Conservation (phyloP, 1,284 basidiomycete species). For the Schizophyllum amplum region DNA sequence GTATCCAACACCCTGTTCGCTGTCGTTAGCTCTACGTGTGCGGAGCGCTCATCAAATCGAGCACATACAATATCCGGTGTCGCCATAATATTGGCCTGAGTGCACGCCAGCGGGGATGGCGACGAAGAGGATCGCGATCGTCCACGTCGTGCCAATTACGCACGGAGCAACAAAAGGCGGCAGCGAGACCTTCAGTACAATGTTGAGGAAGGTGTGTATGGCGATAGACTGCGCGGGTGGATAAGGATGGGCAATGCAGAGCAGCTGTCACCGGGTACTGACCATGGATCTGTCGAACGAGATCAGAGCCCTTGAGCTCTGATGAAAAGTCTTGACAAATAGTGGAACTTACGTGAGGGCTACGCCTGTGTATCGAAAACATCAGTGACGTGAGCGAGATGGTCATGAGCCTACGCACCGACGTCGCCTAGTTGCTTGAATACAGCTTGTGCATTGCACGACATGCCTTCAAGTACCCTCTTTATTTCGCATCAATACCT, state of each 20-base stretch:
- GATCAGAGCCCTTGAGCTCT: background rate
- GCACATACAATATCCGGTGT: slow-evolving; percentile 31
- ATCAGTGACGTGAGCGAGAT: background rate
- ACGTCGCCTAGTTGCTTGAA: slow-evolving; percentile 44
- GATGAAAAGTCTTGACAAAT: background rate
- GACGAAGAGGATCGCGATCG: slow-evolving; percentile 28
- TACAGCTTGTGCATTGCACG: slow-evolving; percentile 39
- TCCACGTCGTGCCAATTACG: slow-evolving; percentile 29
- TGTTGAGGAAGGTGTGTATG: slow-evolving; percentile 33
- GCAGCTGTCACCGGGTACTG: background rate
- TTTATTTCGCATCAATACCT: slow-evolving; percentile 7
- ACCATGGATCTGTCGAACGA: background rate
- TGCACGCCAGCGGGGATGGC: slow-evolving; percentile 25
- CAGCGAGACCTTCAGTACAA: slow-evolving; percentile 29
- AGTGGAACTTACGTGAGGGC: background rate
- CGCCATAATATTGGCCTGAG: slow-evolving; percentile 30
- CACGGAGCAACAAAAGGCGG: slow-evolving; percentile 21
- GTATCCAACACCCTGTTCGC: slow-evolving; percentile 45
- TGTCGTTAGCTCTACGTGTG: background rate
- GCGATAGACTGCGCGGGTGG: slow-evolving; percentile 29
- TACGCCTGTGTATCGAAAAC: background rate
- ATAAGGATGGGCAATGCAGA: background rate
- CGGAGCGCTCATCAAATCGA: background rate
- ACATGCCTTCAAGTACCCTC: slow-evolving; percentile 28
- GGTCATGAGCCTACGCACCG: slow-evolving; percentile 30